phyloP scores from a whole-genome alignment of 73 alveolate genomes.

The Breviolum minutum region DNA sequence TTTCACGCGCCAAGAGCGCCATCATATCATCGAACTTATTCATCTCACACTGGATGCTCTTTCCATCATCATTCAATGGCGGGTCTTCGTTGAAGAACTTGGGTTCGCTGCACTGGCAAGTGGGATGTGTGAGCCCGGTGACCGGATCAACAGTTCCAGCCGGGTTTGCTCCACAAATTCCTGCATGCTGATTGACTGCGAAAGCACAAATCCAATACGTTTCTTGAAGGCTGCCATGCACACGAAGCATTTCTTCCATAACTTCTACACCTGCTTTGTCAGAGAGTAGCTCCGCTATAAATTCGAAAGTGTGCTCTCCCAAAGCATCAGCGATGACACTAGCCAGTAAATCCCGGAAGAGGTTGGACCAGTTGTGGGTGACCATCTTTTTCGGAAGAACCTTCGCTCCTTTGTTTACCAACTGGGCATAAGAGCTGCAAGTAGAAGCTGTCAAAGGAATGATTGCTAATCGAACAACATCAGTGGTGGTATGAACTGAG shows the following conservation, averaged over 20 bases:
- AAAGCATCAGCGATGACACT: neutral
- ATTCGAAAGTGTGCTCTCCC: neutral
- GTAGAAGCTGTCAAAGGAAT: too few species aligned
- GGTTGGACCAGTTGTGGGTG: too few species aligned
- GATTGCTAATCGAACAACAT: too few species aligned
- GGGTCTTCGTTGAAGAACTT: neutral
- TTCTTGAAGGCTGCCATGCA: neutral
- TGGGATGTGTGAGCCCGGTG: neutral
- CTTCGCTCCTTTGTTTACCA: too few species aligned
- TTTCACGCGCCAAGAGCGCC: neutral
- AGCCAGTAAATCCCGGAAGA: neutral
- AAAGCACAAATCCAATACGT: constrained; percentile 8
- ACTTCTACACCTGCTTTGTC: neutral
- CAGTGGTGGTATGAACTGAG: too few species aligned
- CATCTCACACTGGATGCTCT: constrained; percentile 30
- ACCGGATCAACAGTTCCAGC: neutral
- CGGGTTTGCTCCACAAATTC: constrained; percentile 15
- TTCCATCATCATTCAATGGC: neutral
- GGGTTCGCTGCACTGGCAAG: neutral
- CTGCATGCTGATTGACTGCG: constrained; percentile 16
- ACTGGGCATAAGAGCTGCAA: too few species aligned
- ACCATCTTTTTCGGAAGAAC: too few species aligned
- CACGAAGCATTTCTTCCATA: neutral
- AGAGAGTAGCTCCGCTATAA: neutral
- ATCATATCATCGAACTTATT: constrained; percentile 1